Conservation (phyloP, 192 early-diverging fungal species). For the Umbelopsis sp. region DNA sequence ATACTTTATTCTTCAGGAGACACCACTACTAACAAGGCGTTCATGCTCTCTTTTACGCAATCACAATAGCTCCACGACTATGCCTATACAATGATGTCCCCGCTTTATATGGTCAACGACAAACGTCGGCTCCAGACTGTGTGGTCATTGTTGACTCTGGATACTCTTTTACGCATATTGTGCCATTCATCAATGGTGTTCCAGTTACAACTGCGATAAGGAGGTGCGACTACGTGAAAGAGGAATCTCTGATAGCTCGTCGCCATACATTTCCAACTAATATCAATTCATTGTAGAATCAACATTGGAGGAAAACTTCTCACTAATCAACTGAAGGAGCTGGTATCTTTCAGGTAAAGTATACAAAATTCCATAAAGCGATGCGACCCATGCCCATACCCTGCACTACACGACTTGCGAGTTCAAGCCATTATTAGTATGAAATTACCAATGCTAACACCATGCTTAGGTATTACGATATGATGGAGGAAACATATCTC, state of each 20-base stretch:
- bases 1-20: not conserved
- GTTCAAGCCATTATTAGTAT: no score
- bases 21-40: constrained; percentile 1
- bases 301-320: constrained; percentile 86
- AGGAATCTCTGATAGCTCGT: not conserved
- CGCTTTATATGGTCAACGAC: constrained; percentile 40
- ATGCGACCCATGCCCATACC: no score
- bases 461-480: constrained; percentile 71
- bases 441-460: not conserved
- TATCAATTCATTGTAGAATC: constrained; percentile 44
- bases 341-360: constrained; percentile 82
- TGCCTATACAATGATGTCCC: constrained; percentile 56
- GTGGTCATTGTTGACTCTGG: constrained; percentile 77
- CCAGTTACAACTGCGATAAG: constrained; percentile 59
- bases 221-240: constrained; percentile 39
- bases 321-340: constrained; percentile 87
- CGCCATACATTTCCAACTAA: not conserved
- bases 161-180: constrained; percentile 79
- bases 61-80: constrained; percentile 42
- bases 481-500: constrained; percentile 93
- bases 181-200: constrained; percentile 63
- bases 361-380: not conserved
- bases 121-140: constrained; percentile 54
- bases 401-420: no score
- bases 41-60: not conserved